A percentile compares a stretch with the other conserved stretches of the same genome.
These are phyloP conservation scores for Santalum album DNA, from an alignment of 164 flowering plant species.

Conservation along the genomic window DNA sequence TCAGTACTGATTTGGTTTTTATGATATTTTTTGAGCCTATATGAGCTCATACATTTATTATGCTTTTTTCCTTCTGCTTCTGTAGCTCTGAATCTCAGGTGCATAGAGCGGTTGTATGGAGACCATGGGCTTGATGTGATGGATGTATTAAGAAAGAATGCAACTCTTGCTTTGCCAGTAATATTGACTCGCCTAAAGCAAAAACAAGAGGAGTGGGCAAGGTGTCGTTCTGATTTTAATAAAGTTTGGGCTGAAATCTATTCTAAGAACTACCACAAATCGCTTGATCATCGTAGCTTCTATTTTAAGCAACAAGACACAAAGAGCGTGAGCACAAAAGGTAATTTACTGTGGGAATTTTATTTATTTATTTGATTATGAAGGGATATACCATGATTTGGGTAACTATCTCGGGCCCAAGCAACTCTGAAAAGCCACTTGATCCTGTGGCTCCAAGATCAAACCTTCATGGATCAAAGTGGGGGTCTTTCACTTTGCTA, in stretches of 20 bases:
- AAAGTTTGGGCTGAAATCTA: slow-evolving; percentile 95
- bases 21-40: neutral
- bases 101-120: slow-evolving; percentile 93
- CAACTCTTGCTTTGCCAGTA: slow-evolving; percentile 74
- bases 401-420: no score
- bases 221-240: slow-evolving; percentile 82
- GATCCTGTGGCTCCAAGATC: no score
- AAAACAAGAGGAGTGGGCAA: slow-evolving; percentile 92
- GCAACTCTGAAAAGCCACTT: no score
- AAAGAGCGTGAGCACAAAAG: slow-evolving; percentile 90
- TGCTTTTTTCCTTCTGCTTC: slow-evolving; percentile 9
- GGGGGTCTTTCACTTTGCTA: no score
- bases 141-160: slow-evolving; percentile 80
- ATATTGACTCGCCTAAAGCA: slow-evolving; percentile 86
- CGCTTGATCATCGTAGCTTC: slow-evolving; percentile 95
- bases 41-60: neutral
- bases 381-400: no score
- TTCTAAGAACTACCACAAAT: slow-evolving; percentile 82
- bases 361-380: no score
- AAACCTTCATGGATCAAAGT: no score
- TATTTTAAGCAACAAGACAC: slow-evolving; percentile 98
- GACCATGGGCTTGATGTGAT: slow-evolving; percentile 97
- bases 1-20: neutral
- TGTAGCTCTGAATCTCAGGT: slow-evolving; percentile 76
- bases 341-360: slow-evolving; percentile 31